phyloP scores from a whole-genome alignment of 805 yeast species.

The Wickerhamomyces pijperi region DNA sequence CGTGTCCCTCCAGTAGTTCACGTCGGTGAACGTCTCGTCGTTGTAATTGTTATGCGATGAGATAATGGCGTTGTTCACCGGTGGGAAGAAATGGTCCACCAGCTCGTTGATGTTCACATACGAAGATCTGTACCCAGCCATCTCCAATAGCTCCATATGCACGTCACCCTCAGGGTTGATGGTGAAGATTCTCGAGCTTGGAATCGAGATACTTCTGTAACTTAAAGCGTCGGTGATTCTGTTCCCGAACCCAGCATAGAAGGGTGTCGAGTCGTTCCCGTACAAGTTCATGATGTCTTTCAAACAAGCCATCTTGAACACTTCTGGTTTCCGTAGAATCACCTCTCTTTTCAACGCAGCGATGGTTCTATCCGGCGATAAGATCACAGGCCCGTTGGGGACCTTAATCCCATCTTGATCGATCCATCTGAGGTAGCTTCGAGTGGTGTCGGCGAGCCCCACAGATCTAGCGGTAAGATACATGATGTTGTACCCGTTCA shows the following conservation, averaged over 20 bases:
- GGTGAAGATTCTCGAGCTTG: conserved; percentile 88
- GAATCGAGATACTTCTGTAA: conserved; percentile 86
- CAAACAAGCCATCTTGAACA: conserved; percentile 96
- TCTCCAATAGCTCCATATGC: conserved; percentile 88
- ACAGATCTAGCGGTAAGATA: conserved; percentile 92
- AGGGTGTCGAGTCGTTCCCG: conserved; percentile 59
- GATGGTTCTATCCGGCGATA: conserved; percentile 92
- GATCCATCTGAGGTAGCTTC: conserved; percentile 71
- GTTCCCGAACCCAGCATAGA: conserved; percentile 96
- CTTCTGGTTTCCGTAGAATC: conserved; percentile 89
- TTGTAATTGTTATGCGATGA: conserved; percentile 15
- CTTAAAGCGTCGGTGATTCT: conserved; percentile 93
- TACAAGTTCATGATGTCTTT: conserved; percentile 74
- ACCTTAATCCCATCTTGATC: conserved; percentile 63
- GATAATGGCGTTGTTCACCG: conserved; percentile 28
- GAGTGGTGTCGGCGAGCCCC: conserved; percentile 88
- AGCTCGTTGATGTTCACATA: conserved; percentile 85
- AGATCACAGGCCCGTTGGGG: conserved; percentile 87
- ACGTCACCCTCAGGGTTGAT: conserved; percentile 96
- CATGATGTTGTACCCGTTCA: conserved; percentile 87
- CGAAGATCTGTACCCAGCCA: conserved; percentile 85
- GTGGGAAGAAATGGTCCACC: conserved; percentile 96
- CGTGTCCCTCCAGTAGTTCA: conserved; percentile 88
- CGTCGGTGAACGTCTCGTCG: conserved; percentile 59
- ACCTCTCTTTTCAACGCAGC: conserved; percentile 92